These are phyloP conservation scores for Meredithiella fracta DNA, from an alignment of 2,329 filamentous ascomycete species.

Conservation along the genomic window DNA sequence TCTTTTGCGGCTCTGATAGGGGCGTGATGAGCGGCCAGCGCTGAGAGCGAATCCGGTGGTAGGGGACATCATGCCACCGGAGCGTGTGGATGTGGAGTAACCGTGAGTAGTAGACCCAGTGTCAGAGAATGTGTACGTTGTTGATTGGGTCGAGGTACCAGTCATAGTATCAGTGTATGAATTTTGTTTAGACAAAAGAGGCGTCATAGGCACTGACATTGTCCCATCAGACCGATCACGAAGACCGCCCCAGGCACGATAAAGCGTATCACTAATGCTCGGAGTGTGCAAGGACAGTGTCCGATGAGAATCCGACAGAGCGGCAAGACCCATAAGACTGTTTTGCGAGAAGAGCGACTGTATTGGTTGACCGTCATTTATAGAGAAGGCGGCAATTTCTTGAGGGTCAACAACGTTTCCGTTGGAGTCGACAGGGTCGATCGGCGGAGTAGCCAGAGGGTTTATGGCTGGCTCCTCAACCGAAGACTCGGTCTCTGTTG, in stretches of 20 bases:
- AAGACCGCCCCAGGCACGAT: conserved; percentile 77
- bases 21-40: conserved; percentile 39
- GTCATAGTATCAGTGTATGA: conserved; percentile 29
- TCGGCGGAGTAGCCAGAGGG: conserved; percentile 63
- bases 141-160: conserved; percentile 23
- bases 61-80: conserved; percentile 25
- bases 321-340: conserved; percentile 69
- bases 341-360: conserved; percentile 91
- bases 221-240: conserved; percentile 49
- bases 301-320: conserved; percentile 72
- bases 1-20: conserved; percentile 57
- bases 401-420: conserved; percentile 62
- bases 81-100: conserved; percentile 37
- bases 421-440: conserved; percentile 66
- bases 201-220: conserved; percentile 23
- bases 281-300: conserved; percentile 86
- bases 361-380: conserved; percentile 64
- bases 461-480: conserved; percentile 46
- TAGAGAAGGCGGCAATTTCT: conserved; percentile 57
- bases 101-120: conserved; percentile 47
- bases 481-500: conserved; percentile 27
- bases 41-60: conserved; percentile 45
- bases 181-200: conserved; percentile 43
- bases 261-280: conserved; percentile 76
- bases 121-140: conserved; percentile 53